Evolutionary conservation across 768 basidiomycete species (phyloP), one percentile per base, ranked within the genome.

Genomic region (Porphyrellus cyaneotinctus): DNA sequence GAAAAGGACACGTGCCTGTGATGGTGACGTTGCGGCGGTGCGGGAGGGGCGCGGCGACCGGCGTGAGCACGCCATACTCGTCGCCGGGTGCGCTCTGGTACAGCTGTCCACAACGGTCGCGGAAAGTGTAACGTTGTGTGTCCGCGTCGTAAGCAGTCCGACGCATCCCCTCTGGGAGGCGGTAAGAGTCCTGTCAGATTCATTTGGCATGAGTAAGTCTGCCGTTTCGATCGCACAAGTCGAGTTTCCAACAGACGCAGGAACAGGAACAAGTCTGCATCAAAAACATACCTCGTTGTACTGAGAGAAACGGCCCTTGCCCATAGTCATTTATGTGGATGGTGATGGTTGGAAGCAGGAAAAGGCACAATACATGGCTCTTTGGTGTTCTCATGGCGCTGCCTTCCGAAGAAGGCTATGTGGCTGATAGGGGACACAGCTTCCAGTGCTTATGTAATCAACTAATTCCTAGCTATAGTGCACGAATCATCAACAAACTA

Each of bases 61-160:
- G 74, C 6, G 49, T 72, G 42, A 83, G 64, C 1, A 61, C 56
- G 10, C 81, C 81, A 46, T 78, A 81, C 20, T 69, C 58, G 31
- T 66, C 67, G n/a, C 76, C 75, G 1, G 79, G 74, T 24, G 70
- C 70, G 26, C 76, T 73, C 43, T 71, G 61, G 62, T 80, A 83
- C 5, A 75, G 58, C 14, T 64, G 66, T 0, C 80, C 81, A 4
- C 72, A 60, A 3, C 57, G 54, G 50, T 83, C 81, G 30, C 69
- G 63, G 45, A 82, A 83, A 5, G 73, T 77, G 52, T 82, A 83
- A 14, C 70, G 65, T n/a, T 70, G 62, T 0, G 76, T 73, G 49
- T 83, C 82, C 0, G 78, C 72, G 54, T 84, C 82, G 50, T 83
- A 83, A 2, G 66, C 77, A 12, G 80, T 69, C 7, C 82, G 72